Evolutionary conservation across 306 rosid genomes (phyloP).

Genomic region (Prunus padus): DNA sequence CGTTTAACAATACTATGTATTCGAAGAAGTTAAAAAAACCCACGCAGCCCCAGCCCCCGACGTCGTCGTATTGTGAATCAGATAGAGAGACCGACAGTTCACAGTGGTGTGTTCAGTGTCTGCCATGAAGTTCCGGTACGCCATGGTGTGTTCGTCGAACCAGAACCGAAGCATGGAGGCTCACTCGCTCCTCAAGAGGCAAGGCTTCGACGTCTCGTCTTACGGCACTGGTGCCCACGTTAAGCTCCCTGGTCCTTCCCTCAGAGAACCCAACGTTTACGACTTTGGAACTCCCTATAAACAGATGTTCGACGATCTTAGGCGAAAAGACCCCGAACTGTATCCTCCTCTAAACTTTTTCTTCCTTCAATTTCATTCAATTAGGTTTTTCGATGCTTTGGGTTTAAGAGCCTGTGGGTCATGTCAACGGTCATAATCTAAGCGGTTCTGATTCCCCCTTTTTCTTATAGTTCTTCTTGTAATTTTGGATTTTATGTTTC

Average conservation of each 20-base stretch:
- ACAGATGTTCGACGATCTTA: conserved; percentile 81
- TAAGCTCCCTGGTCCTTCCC: conserved; percentile 97
- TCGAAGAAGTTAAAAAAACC: not conserved
- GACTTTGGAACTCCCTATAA: conserved; percentile 95
- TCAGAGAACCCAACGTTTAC: conserved; percentile 92
- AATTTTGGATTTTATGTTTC: not conserved
- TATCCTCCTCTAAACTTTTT: conserved; percentile 36
- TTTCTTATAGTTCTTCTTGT: not conserved
- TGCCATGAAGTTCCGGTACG: conserved; percentile 62
- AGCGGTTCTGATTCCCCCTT: no score
- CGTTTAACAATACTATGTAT: no score
- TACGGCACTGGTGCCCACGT: conserved; percentile 94
- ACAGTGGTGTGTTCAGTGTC: not conserved
- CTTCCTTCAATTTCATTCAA: not conserved
- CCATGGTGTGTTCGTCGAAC: conserved; percentile 93
- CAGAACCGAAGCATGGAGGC: conserved; percentile 99
- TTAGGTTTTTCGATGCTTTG: not conserved
- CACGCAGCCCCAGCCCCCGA: not conserved
- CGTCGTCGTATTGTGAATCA: not conserved
- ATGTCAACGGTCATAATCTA: no score
- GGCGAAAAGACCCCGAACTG: conserved; percentile 92
- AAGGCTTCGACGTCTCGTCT: conserved; percentile 82
- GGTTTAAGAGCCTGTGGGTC: not conserved
- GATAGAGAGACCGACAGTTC: not conserved
- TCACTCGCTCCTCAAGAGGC: conserved; percentile 69